Base-by-base conservation (phyloP, 1,284 basidiomycete genomes). In the Bjerkandera adusta region DNA sequence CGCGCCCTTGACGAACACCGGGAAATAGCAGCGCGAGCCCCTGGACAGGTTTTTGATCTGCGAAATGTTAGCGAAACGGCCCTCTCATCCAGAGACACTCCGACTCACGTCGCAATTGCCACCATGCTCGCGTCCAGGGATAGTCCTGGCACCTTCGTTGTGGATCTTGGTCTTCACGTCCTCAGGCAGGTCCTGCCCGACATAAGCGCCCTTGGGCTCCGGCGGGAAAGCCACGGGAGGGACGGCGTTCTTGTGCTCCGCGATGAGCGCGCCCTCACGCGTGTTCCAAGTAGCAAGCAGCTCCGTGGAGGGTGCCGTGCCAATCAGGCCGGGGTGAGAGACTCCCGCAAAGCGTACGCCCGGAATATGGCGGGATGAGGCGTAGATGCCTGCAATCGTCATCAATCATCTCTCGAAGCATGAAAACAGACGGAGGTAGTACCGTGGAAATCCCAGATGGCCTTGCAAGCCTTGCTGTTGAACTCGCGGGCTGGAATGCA, bases 41-140 rank as follows among this genome's bases (percentile, higher is more conserved):
- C 76, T 78, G 51, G 81, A 83, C 42, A 89, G 60, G 57, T 86
- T 86, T 66, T 86, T 88, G 64, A 89, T 89, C 83, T 85, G 27
- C 2, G n/a, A 42, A 22, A 11, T 13, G 7, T 47, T n/a, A n/a
- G n/a, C n/a, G n/a, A n/a, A n/a, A n/a, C n/a, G n/a, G n/a, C n/a
- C n/a, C n/a, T n/a, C n/a, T 22, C 30, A 8, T 20, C 24, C 12
- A 36, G 4, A 25, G 5, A 5, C 26, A 39, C n/a, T 22, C 26
- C 18, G 13, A 67, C 76, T 47, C 48, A 83, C 83, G 66, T 90
- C 87, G 57, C 85, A 87, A 55, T 90, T 90, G 20, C 87, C 86
- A n/a, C 87, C 87, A 61, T 89, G 85, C 62, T 89, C 86, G 20
- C 86, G 64, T n/a, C 81, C 84, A 5, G 87, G 87, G 39, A 88